Percentiles rank a stretch among this genome's conserved stretches.
These are phyloP conservation scores for Mycena belliarum DNA, from an alignment of 768 basidiomycete genomes.

Conservation along the genomic window DNA sequence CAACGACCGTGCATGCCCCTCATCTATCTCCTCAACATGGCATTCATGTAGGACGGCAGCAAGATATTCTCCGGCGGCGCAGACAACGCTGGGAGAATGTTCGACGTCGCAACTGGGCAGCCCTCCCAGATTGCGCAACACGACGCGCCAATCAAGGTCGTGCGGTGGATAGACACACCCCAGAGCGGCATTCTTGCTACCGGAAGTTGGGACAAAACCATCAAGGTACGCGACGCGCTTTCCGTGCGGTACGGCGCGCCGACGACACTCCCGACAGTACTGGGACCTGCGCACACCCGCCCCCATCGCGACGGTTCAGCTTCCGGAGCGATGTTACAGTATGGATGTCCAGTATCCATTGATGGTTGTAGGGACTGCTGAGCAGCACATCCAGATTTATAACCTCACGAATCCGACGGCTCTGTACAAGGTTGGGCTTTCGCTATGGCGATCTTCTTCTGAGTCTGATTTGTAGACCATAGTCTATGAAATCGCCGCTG, in stretches of 20 bases:
- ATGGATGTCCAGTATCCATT: conserved; percentile 80
- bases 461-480: background rate
- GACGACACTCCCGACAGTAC: conserved; percentile 52
- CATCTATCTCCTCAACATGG: conserved; percentile 56
- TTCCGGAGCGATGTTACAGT: conserved; percentile 89
- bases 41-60: conserved; percentile 82
- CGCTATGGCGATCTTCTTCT: background rate
- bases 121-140: conserved; percentile 84
- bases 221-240: conserved; percentile 63
- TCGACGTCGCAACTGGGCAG: conserved; percentile 86
- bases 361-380: conserved; percentile 91
- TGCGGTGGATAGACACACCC: conserved; percentile 78
- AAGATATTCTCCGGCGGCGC: conserved; percentile 92
- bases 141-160: conserved; percentile 83
- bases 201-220: conserved; percentile 96
- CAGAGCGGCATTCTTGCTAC: conserved; percentile 80
- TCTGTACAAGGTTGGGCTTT: conserved; percentile 63
- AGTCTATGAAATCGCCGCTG: conserved; percentile 83
- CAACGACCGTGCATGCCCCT: too few relatives aligned
- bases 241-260: background rate
- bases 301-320: conserved; percentile 74
- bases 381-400: conserved; percentile 87
- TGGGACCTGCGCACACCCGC: conserved; percentile 83
- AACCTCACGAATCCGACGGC: conserved; percentile 81
- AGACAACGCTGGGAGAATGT: conserved; percentile 92